These are phyloP conservation scores for Aaosphaeria pasadenensis DNA, from an alignment of 2,329 filamentous ascomycete genomes.

Conservation along the genomic window DNA sequence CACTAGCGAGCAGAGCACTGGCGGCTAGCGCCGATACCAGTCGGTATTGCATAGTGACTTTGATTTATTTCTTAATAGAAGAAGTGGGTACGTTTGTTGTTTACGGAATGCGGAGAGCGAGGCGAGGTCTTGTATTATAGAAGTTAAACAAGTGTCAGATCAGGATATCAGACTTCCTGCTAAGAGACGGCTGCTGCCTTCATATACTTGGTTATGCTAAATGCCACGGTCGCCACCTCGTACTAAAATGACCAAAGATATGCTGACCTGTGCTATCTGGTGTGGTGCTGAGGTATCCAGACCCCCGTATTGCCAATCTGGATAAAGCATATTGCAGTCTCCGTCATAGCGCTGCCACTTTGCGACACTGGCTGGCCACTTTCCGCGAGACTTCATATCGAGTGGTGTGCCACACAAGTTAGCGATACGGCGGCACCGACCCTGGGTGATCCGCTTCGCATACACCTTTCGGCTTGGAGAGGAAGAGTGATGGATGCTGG, in stretches of 20 bases:
- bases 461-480: not conserved
- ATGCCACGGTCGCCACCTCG: constrained; percentile 15
- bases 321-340: constrained; percentile 19
- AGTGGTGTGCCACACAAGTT: constrained; percentile 10
- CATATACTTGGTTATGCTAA: constrained; percentile 16
- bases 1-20: constrained; percentile 17
- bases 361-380: constrained; percentile 10
- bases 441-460: constrained; percentile 1
- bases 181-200: constrained; percentile 7
- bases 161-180: constrained; percentile 1
- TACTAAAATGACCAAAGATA: constrained; percentile 9
- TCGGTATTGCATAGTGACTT: constrained; percentile 24
- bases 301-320: constrained; percentile 21
- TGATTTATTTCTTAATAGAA: constrained; percentile 3
- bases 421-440: constrained; percentile 1
- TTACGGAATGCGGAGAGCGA: constrained; percentile 1
- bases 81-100: constrained; percentile 2
- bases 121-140: constrained; percentile 3
- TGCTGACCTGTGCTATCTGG: not conserved
- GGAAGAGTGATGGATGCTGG: constrained; percentile 1
- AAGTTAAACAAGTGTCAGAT: constrained; percentile 3
- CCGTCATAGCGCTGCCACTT: constrained; percentile 14
- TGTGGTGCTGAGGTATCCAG: constrained; percentile 6
- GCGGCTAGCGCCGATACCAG: constrained; percentile 22
- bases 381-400: constrained; percentile 7